Evolutionary conservation across 2,329 filamentous ascomycete species (phyloP).

Genomic region (Fusarium continuum): DNA sequence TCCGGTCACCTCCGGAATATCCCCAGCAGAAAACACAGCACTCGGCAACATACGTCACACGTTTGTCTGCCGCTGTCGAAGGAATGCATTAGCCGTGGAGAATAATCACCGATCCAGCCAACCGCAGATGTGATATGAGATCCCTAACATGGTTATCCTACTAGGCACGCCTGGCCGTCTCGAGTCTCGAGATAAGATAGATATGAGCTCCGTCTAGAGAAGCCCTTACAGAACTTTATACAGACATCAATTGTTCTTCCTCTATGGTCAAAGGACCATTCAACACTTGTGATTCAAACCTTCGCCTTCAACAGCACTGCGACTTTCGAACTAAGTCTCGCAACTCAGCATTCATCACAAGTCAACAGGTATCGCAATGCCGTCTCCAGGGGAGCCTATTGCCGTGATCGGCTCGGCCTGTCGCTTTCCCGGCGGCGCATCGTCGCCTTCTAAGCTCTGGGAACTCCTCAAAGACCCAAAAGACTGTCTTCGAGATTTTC

Average conservation of each 20-base stretch:
- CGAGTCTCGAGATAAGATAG: neutral
- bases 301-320: conserved; percentile 1
- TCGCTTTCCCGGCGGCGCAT: conserved; percentile 28
- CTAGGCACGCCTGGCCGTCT: neutral
- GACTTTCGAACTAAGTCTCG: neutral
- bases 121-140: neutral
- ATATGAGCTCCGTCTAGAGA: neutral
- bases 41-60: neutral
- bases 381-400: conserved; percentile 7
- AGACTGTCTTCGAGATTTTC: conserved; percentile 5
- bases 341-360: neutral
- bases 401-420: conserved; percentile 22
- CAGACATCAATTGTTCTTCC: neutral
- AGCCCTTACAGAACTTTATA: neutral
- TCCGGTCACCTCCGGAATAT: neutral
- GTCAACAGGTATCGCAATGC: neutral
- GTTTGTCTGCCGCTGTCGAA: neutral
- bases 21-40: neutral
- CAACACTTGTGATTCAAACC: neutral
- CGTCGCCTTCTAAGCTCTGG: conserved; percentile 28
- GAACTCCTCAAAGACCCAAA: conserved; percentile 9
- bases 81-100: neutral
- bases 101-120: neutral
- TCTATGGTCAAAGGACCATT: neutral
- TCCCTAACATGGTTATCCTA: neutral